These are phyloP conservation scores for Rhodotorula sp. DNA, from an alignment of 1,284 basidiomycete species.

Conservation along the genomic window DNA sequence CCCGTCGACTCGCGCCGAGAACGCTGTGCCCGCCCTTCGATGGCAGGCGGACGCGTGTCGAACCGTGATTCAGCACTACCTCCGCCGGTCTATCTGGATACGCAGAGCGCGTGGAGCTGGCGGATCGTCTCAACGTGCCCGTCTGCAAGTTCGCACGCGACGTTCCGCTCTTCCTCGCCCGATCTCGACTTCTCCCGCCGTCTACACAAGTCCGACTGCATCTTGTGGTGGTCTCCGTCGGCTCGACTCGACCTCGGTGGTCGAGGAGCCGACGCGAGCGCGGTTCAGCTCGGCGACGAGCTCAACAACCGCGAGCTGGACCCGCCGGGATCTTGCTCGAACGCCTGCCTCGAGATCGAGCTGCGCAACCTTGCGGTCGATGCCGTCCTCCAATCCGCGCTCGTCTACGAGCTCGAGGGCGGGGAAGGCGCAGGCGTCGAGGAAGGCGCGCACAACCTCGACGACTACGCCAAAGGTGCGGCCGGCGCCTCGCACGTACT, in stretches of 20 bases:
- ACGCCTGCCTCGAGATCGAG: slow-evolving; percentile 87
- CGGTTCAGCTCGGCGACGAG: slow-evolving; percentile 58
- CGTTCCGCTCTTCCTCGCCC: slow-evolving; percentile 76
- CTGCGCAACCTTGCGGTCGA: slow-evolving; percentile 91
- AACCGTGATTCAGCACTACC: slow-evolving; percentile 78
- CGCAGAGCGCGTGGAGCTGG: slow-evolving; percentile 75
- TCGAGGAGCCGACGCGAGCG: slow-evolving; percentile 69
- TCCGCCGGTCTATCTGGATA: slow-evolving; percentile 75
- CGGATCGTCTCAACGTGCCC: slow-evolving; percentile 89
- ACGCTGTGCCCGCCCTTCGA: slow-evolving; percentile 51
- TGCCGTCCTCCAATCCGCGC: slow-evolving; percentile 86
- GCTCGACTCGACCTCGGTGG: slow-evolving; percentile 93
- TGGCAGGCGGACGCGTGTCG: slow-evolving; percentile 57
- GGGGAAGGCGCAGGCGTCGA: slow-evolving; percentile 79
- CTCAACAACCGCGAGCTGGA: slow-evolving; percentile 82
- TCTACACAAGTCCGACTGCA: slow-evolving; percentile 78
- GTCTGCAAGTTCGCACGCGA: slow-evolving; percentile 86
- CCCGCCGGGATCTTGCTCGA: slow-evolving; percentile 82
- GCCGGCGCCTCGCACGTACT: slow-evolving; percentile 73
- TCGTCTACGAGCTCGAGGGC: slow-evolving; percentile 96
- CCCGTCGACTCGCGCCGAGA: slow-evolving; percentile 65
- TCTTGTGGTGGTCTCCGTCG: slow-evolving; percentile 94
- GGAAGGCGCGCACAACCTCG: slow-evolving; percentile 85
- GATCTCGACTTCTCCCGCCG: slow-evolving; percentile 90
- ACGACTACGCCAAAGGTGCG: slow-evolving; percentile 77